These are phyloP conservation scores for Zygosaccharomyces sapae DNA, from an alignment of 1,139 yeast genomes.

Conservation along the genomic window DNA sequence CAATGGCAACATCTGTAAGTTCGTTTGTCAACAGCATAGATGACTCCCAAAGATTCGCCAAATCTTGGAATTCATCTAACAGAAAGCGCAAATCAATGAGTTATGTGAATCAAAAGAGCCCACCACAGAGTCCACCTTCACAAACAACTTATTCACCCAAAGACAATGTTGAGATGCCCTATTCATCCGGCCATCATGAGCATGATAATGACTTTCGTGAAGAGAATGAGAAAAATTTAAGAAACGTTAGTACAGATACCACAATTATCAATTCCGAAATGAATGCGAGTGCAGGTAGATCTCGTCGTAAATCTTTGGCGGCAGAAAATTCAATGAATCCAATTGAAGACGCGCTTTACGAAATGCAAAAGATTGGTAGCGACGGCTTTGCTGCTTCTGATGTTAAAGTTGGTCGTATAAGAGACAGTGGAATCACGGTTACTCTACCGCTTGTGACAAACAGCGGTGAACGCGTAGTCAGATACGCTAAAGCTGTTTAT, in stretches of 20 bases:
- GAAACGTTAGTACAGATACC: constrained; percentile 18
- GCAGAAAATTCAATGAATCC: constrained; percentile 23
- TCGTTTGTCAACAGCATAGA: constrained; percentile 34
- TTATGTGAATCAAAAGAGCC: constrained; percentile 16
- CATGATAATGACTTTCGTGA: constrained; percentile 6
- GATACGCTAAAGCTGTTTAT: constrained; percentile 34
- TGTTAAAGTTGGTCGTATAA: constrained; percentile 22
- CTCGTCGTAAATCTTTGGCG: constrained; percentile 28
- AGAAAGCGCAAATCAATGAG: constrained; percentile 34
- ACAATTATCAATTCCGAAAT: constrained; percentile 12
- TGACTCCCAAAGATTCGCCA: constrained; percentile 35
- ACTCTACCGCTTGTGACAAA: constrained; percentile 29
- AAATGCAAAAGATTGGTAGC: constrained; percentile 29
- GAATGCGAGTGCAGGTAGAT: constrained; percentile 9
- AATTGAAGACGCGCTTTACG: constrained; percentile 29
- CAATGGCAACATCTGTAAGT: constrained; percentile 34
- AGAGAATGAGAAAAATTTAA: constrained; percentile 4
- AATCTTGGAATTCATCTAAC: constrained; percentile 36
- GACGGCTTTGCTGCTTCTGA: constrained; percentile 18
- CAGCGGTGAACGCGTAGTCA: constrained; percentile 26
- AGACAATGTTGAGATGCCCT: constrained; percentile 5
- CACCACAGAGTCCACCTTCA: constrained; percentile 9
- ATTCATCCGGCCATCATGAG: constrained; percentile 8
- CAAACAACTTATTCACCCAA: background rate
- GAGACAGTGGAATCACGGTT: constrained; percentile 29